Conservation (phyloP, 331 rosid species). For the Malus hybrid region DNA sequence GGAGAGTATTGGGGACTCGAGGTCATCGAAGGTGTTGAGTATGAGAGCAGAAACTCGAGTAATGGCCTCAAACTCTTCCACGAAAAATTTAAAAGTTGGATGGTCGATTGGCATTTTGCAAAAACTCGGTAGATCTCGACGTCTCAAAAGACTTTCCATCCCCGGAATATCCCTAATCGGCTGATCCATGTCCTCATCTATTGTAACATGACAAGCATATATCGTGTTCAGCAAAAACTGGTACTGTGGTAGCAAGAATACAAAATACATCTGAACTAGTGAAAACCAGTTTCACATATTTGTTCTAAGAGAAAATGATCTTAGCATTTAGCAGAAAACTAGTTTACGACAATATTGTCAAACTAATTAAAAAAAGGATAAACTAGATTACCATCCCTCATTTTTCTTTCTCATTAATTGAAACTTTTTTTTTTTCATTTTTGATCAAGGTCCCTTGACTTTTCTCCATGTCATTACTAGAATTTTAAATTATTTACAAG, state of each 20-base stretch:
- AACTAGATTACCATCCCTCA: too few relatives aligned
- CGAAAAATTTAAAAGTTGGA: neutral
- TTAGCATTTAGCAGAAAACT: too few relatives aligned
- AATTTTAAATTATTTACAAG: too few relatives aligned
- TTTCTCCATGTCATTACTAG: too few relatives aligned
- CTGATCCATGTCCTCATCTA: neutral
- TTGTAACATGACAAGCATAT: neutral
- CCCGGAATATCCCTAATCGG: conserved; percentile 8
- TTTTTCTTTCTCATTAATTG: too few relatives aligned
- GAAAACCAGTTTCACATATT: too few relatives aligned
- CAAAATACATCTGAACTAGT: too few relatives aligned
- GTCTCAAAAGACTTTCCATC: conserved; percentile 38
- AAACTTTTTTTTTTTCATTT: too few relatives aligned
- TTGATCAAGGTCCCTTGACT: too few relatives aligned
- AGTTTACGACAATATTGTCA: too few relatives aligned
- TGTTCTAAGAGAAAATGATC: too few relatives aligned
- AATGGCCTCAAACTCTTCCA: neutral
- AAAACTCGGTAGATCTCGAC: conserved; percentile 36
- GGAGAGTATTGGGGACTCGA: conserved; percentile 31
- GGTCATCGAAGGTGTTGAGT: conserved; percentile 39
- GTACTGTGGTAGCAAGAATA: neutral
- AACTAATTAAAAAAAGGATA: too few relatives aligned
- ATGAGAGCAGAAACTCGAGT: conserved; percentile 9
- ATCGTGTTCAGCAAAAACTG: neutral
- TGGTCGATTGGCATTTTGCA: neutral